Conservation (phyloP, 208 protist species). For the Wallacemonas sp. region DNA sequence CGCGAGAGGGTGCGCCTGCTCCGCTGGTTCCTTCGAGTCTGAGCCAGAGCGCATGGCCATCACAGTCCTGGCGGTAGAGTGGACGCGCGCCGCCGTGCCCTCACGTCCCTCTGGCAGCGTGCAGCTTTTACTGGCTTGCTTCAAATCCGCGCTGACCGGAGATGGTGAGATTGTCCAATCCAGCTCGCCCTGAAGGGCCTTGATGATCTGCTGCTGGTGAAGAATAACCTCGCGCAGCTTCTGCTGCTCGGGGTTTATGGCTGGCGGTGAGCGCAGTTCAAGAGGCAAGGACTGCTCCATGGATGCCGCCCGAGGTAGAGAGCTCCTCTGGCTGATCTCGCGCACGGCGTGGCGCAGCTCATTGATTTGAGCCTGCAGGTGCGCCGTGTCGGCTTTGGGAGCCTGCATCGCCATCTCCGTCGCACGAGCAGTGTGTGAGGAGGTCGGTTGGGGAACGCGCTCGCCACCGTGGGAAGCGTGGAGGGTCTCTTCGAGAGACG, state of each 20-base stretch:
- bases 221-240: conserved; percentile 44
- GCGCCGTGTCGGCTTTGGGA: conserved; percentile 4
- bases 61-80: background rate
- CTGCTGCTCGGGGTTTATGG: conserved; percentile 17
- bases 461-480: background rate
- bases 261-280: conserved; percentile 12
- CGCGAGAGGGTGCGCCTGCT: background rate
- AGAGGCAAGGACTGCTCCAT: conserved; percentile 1
- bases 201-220: conserved; percentile 47
- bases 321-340: conserved; percentile 37
- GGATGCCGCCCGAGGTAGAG: conserved; percentile 9
- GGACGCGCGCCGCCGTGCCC: background rate
- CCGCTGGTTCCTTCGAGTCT: conserved; percentile 8
- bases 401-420: too few species aligned
- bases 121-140: conserved; percentile 8
- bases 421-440: too few species aligned
- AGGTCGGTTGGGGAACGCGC: too few species aligned
- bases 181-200: conserved; percentile 28
- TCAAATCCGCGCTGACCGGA: background rate
- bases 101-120: conserved; percentile 1
- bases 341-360: conserved; percentile 42
- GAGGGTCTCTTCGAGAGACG: conserved; percentile 1
- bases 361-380: conserved; percentile 19
- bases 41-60: background rate
- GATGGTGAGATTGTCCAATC: conserved; percentile 11